Conservation (phyloP, 768 basidiomycete species). For the Nidularia sp. region DNA sequence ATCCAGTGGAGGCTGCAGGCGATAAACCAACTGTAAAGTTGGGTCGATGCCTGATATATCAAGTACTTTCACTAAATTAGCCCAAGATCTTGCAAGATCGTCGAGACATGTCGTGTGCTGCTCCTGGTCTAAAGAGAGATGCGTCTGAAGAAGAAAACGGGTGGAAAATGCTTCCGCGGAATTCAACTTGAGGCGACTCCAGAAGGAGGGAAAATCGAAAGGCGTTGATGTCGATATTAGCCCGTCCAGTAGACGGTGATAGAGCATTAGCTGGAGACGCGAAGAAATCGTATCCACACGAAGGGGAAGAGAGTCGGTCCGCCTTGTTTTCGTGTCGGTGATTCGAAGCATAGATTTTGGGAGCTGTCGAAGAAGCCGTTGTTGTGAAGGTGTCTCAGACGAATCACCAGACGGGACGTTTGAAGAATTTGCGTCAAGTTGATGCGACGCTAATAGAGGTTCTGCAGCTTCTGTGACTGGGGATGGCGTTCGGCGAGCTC, state of each 20-base stretch:
- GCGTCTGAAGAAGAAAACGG: conserved; percentile 41
- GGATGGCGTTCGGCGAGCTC: not conserved
- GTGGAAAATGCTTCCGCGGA: conserved; percentile 42
- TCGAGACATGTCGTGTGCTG: conserved; percentile 27
- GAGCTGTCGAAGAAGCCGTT: not conserved
- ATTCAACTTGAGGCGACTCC: conserved; percentile 42
- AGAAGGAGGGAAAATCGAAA: conserved; percentile 52
- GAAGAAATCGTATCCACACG: conserved; percentile 56
- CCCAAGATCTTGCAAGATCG: conserved; percentile 30
- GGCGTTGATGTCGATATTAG: conserved; percentile 38
- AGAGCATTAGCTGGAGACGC: conserved; percentile 75
- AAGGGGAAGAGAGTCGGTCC: conserved; percentile 41
- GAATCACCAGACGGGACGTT: no score
- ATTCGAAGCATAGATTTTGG: conserved; percentile 29
- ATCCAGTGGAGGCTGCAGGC: conserved; percentile 25
- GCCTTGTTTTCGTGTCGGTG: conserved; percentile 72
- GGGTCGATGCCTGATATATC: conserved; percentile 29
- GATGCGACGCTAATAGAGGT: not conserved
- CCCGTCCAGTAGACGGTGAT: conserved; percentile 57
- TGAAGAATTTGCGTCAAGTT: no score
- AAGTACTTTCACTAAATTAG: conserved; percentile 18
- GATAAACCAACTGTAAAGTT: conserved; percentile 49
- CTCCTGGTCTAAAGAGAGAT: conserved; percentile 17
- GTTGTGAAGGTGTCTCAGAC: no score
- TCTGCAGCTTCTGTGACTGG: not conserved